These are phyloP conservation scores for Hypoxylon subgilvum DNA, from an alignment of 495 filamentous ascomycete genomes.

Conservation along the genomic window DNA sequence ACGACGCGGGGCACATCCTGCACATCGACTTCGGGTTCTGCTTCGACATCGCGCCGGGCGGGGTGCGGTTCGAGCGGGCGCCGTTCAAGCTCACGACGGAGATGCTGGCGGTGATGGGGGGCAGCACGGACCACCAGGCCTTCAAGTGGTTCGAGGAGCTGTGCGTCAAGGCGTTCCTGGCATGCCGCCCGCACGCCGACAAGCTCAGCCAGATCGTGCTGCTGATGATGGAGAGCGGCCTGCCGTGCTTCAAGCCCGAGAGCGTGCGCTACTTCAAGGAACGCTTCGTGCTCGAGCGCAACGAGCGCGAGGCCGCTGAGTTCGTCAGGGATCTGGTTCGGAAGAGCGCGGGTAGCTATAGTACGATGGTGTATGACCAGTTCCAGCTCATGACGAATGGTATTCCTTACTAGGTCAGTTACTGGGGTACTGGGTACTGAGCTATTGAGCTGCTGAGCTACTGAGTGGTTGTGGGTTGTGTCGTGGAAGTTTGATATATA, in stretches of 20 bases:
- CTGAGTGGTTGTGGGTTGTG: no score
- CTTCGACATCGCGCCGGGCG: constrained; percentile 97
- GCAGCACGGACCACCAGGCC: constrained; percentile 78
- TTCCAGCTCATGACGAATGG: constrained; percentile 98
- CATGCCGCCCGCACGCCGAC: constrained; percentile 81
- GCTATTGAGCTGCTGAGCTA: no score
- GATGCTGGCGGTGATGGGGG: constrained; percentile 98
- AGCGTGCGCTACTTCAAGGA: constrained; percentile 91
- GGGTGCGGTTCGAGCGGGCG: constrained; percentile 94
- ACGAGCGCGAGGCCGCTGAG: constrained; percentile 91
- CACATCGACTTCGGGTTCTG: constrained; percentile 99
- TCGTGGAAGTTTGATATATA: no score
- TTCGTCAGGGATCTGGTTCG: constrained; percentile 87
- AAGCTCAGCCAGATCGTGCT: constrained; percentile 88
- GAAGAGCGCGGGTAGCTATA: constrained; percentile 85
- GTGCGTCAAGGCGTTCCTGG: constrained; percentile 93
- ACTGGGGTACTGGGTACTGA: no score
- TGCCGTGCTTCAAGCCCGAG: constrained; percentile 98
- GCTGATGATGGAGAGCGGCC: constrained; percentile 92
- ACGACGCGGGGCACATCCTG: constrained; percentile 94
- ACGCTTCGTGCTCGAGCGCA: constrained; percentile 91
- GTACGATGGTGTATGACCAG: constrained; percentile 92
- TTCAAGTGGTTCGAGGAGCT: constrained; percentile 97
- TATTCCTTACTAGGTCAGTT: constrained; percentile 77
- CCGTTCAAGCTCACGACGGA: constrained; percentile 97